phyloP scores from a whole-genome alignment of 2,329 filamentous ascomycete genomes.

The Paecilomyces sp. region DNA sequence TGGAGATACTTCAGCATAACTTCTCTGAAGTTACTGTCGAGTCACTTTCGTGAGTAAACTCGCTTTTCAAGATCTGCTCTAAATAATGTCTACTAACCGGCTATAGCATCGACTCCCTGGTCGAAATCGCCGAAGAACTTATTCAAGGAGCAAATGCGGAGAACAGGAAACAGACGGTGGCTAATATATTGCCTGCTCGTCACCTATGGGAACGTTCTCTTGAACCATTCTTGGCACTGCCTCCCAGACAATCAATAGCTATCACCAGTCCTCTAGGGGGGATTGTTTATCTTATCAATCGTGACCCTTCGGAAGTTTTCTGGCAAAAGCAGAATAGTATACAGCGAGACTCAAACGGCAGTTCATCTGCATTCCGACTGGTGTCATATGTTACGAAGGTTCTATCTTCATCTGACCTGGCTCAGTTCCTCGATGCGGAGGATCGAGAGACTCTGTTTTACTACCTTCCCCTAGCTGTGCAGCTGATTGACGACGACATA shows the following conservation, averaged over 20 bases:
- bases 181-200: constrained; percentile 55
- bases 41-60: constrained; percentile 38
- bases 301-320: constrained; percentile 17
- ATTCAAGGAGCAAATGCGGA: constrained; percentile 27
- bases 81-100: constrained; percentile 16
- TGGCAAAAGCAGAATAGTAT: constrained; percentile 24
- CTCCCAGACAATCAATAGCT: constrained; percentile 53
- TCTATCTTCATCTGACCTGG: constrained; percentile 37
- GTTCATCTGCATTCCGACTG: constrained; percentile 68
- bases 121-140: constrained; percentile 46
- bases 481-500: constrained; percentile 55
- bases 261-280: constrained; percentile 69
- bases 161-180: constrained; percentile 18
- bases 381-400: constrained; percentile 61
- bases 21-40: constrained; percentile 38
- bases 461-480: constrained; percentile 47
- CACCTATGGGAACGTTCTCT: constrained; percentile 62
- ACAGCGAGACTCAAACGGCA: constrained; percentile 59
- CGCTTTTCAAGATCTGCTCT: neutral
- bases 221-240: constrained; percentile 38
- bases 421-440: constrained; percentile 23
- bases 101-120: constrained; percentile 50
- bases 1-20: constrained; percentile 47
- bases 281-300: constrained; percentile 56
- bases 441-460: constrained; percentile 37